Evolutionary conservation across 2,329 filamentous ascomycete genomes (phyloP).

Genomic region (Rutstroemia sp.): DNA sequence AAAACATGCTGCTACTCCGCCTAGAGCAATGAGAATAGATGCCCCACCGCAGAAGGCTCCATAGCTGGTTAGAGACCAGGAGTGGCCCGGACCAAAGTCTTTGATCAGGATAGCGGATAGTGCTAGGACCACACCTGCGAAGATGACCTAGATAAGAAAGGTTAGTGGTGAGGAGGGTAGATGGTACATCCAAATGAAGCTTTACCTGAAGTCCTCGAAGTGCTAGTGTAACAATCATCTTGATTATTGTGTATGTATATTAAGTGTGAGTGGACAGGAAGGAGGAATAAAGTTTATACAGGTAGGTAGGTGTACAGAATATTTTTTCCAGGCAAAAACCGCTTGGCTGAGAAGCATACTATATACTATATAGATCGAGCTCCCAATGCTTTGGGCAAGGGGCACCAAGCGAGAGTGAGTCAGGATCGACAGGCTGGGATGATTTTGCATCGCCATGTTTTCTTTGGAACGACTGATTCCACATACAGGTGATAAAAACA

Average conservation of each 20-base stretch:
- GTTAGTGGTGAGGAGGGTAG: not conserved
- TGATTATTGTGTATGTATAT: not conserved
- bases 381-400: not conserved
- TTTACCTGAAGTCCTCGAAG: constrained; percentile 18
- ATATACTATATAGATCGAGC: not conserved
- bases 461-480: no score
- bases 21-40: constrained; percentile 14
- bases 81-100: constrained; percentile 16
- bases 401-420: not conserved
- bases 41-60: constrained; percentile 24
- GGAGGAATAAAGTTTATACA: not conserved
- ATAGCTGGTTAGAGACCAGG: constrained; percentile 18
- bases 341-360: not conserved
- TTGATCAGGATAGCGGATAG: constrained; percentile 22
- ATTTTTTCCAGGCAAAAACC: no score
- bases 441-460: not conserved
- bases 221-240: constrained; percentile 22
- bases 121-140: constrained; percentile 19
- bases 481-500: not conserved
- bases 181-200: not conserved
- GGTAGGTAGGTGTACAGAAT: no score
- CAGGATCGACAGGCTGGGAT: not conserved
- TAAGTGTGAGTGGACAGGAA: not conserved
- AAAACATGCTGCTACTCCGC: constrained; percentile 20
- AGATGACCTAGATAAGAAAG: constrained; percentile 14